Percentiles rank a stretch among this genome's conserved stretches.
These are phyloP conservation scores for Diversispora epigaea DNA, from an alignment of 192 early-diverging fungal species.

Conservation along the genomic window DNA sequence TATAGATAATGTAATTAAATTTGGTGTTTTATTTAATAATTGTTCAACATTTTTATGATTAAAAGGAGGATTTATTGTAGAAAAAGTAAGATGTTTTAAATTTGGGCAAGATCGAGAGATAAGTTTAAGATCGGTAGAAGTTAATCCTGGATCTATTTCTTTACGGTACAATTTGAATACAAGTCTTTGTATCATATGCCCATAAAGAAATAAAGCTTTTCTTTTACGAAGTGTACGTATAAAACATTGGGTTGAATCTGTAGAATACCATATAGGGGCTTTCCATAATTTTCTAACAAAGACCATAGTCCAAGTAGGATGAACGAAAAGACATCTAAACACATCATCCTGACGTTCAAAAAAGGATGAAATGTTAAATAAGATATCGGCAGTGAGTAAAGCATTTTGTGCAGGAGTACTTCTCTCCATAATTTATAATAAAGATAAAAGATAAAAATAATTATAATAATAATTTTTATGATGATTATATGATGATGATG, in stretches of 20 bases:
- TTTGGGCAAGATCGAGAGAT: conserved; percentile 15
- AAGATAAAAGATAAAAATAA: not conserved
- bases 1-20: conserved; percentile 5
- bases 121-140: not conserved
- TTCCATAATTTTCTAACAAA: conserved; percentile 14
- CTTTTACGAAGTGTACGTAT: conserved; percentile 12
- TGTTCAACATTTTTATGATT: not conserved
- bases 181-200: conserved; percentile 3
- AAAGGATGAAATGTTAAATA: not conserved
- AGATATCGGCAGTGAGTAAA: not conserved
- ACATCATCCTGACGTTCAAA: conserved; percentile 7
- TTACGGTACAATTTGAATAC: conserved; percentile 2
- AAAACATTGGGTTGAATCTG: not conserved
- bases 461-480: too few species aligned
- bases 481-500: too few species aligned
- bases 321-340: not conserved
- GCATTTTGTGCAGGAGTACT: not conserved
- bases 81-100: conserved; percentile 7
- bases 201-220: conserved; percentile 5
- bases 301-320: conserved; percentile 4
- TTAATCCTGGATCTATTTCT: not conserved
- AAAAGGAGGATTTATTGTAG: not conserved
- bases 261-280: not conserved
- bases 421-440: not conserved
- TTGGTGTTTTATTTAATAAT: not conserved